Conservation (phyloP, 176 grass and related monocot genomes). For the Chrysopogon serrulatus region DNA sequence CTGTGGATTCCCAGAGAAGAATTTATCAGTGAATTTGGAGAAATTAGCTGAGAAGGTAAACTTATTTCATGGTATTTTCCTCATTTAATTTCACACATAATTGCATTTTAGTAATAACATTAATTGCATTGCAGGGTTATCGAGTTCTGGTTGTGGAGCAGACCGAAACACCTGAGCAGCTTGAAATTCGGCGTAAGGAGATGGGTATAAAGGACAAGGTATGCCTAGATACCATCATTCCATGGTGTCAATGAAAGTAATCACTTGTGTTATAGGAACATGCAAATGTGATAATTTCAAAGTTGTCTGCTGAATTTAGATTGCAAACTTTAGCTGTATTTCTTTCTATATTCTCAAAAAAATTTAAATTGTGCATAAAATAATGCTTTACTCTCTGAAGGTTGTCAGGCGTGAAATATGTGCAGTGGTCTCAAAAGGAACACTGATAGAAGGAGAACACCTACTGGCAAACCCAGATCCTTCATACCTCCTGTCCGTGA, state of each 20-base stretch:
- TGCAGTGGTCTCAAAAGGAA: constrained; percentile 88
- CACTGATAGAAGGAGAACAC: constrained; percentile 81
- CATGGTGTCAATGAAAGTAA: not conserved
- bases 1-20: constrained; percentile 98
- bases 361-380: not conserved
- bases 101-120: constrained; percentile 13
- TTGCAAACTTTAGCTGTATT: not conserved
- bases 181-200: constrained; percentile 80
- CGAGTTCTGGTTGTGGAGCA: constrained; percentile 95
- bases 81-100: not conserved
- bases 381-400: constrained; percentile 57
- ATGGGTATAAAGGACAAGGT: constrained; percentile 97
- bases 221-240: constrained; percentile 25
- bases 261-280: not conserved
- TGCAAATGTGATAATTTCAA: constrained; percentile 4
- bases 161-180: constrained; percentile 94
- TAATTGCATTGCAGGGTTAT: constrained; percentile 60
- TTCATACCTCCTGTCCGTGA: constrained; percentile 75
- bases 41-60: constrained; percentile 91
- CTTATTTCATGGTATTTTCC: constrained; percentile 21
- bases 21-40: constrained; percentile 84
- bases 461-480: constrained; percentile 79
- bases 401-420: constrained; percentile 99
- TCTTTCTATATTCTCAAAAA: not conserved
- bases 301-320: constrained; percentile 1